Conservation (phyloP, 2,329 filamentous ascomycete genomes). For the Trichoderma simmonsii region DNA sequence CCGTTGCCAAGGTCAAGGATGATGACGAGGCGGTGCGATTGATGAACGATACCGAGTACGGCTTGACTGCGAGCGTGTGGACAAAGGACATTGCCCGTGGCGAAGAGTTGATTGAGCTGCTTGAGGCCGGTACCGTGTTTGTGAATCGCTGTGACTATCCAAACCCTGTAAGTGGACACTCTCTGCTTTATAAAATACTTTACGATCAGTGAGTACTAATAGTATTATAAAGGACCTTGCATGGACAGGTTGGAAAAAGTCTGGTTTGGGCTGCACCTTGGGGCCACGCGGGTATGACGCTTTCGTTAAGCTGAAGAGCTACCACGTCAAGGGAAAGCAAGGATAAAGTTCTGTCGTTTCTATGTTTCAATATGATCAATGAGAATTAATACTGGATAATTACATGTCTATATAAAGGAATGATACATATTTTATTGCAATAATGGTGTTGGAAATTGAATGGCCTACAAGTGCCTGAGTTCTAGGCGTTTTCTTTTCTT, state of each 20-base stretch:
- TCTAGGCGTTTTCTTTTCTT: too few species aligned
- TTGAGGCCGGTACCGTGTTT: background rate
- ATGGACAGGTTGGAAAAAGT: background rate
- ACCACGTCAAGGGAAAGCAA: background rate
- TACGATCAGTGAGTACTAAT: too few species aligned
- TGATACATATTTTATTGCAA: background rate
- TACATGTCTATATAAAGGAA: background rate
- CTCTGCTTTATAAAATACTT: background rate
- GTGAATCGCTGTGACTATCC: background rate
- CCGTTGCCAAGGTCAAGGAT: background rate
- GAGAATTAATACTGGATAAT: too few species aligned
- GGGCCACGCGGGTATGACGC: background rate
- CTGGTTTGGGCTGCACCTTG: background rate
- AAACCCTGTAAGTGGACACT: background rate
- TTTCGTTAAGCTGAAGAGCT: background rate
- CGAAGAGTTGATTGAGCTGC: background rate
- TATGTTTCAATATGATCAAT: too few species aligned
- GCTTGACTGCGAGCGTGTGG: background rate
- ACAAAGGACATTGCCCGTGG: background rate
- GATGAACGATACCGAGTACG: background rate
- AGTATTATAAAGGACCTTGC: background rate
- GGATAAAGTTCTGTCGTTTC: background rate
- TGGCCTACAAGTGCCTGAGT: too few species aligned
- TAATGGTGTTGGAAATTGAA: background rate
- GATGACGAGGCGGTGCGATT: background rate